A percentile compares a stretch with the other conserved stretches of the same genome.
Conservation (phyloP, 257 asterid species). For the Fraxinus excelsior region DNA sequence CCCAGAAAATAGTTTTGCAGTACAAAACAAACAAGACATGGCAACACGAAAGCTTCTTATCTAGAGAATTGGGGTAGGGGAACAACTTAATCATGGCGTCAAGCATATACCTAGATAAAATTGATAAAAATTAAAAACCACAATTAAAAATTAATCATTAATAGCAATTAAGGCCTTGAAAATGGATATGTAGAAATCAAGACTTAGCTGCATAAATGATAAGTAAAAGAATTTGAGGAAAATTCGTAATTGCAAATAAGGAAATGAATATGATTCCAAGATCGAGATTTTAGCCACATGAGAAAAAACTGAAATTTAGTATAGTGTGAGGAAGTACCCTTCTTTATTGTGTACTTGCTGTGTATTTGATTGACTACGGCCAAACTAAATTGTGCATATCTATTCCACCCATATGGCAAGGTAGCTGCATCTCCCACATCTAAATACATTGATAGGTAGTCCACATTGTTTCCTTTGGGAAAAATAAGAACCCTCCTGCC, state of each 20-base stretch:
- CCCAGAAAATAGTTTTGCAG: neutral
- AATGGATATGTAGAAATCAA: neutral
- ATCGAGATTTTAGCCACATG: neutral
- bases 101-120: neutral
- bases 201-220: constrained; percentile 4
- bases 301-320: neutral
- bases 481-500: constrained; percentile 94
- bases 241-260: neutral
- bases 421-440: constrained; percentile 84
- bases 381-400: constrained; percentile 94
- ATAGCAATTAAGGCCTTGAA: neutral
- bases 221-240: neutral
- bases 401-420: constrained; percentile 89
- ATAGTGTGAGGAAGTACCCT: constrained; percentile 49
- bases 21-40: neutral
- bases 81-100: neutral
- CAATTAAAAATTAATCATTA: neutral
- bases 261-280: neutral
- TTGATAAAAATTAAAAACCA: neutral
- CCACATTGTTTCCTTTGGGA: constrained; percentile 94
- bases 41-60: neutral
- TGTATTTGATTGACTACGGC: constrained; percentile 80
- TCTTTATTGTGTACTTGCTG: constrained; percentile 62
- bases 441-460: constrained; percentile 80
- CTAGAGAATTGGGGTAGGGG: neutral